Conservation (phyloP, 805 yeast genomes). For the Yarrowia osloensis region DNA sequence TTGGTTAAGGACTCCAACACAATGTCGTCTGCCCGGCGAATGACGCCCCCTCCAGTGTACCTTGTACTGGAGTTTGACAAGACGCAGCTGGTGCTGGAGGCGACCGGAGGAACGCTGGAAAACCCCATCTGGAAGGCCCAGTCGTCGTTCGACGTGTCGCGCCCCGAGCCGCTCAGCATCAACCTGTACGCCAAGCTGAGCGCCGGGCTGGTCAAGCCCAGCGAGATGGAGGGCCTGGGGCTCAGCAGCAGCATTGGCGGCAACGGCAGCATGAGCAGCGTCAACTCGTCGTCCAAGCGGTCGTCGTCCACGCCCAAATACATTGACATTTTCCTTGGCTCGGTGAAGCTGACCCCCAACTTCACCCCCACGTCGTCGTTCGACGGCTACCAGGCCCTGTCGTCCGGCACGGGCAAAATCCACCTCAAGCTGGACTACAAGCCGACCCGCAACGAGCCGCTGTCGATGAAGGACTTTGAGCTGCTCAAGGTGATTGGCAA, state of each 20-base stretch:
- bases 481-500: conserved; percentile 93
- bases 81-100: conserved; percentile 84
- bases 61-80: conserved; percentile 93
- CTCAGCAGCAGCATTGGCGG: conserved; percentile 25
- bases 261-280: conserved; percentile 3
- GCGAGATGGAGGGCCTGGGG: conserved; percentile 27
- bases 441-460: conserved; percentile 59
- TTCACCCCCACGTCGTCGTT: conserved; percentile 28
- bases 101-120: conserved; percentile 77
- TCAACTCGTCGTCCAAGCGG: conserved; percentile 34
- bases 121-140: conserved; percentile 85
- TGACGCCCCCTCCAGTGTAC: conserved; percentile 60
- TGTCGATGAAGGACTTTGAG: conserved; percentile 89
- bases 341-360: conserved; percentile 55
- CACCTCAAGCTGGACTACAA: conserved; percentile 67
- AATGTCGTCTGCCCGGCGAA: conserved; percentile 13
- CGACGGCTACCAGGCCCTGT: conserved; percentile 36
- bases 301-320: conserved; percentile 33
- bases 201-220: conserved; percentile 16
- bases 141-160: conserved; percentile 84
- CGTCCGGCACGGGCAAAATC: conserved; percentile 41
- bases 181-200: conserved; percentile 78
- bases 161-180: conserved; percentile 64
- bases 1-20: conserved; percentile 15
- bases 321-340: conserved; percentile 76